Conservation (phyloP, 1,284 basidiomycete genomes). For the Leccinum fuscescens region DNA sequence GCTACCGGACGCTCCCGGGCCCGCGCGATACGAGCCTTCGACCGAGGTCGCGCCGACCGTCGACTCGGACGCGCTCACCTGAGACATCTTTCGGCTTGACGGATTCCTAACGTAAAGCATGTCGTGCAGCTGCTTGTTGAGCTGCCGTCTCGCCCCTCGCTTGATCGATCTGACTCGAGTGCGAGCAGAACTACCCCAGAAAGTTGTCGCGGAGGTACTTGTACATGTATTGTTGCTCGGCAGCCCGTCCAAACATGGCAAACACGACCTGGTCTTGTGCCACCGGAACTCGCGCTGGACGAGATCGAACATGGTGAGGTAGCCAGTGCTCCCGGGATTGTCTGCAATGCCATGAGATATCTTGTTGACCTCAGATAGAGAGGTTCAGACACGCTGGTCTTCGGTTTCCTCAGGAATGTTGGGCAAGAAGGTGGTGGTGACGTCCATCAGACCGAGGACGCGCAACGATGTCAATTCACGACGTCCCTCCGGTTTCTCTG, state of each 20-base stretch:
- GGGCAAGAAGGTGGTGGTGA: slow-evolving; percentile 80
- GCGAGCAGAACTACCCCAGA: slow-evolving; percentile 54
- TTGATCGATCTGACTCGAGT: slow-evolving; percentile 48
- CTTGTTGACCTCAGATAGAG: slow-evolving; percentile 84
- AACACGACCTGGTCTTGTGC: slow-evolving; percentile 81
- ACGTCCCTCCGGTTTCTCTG: slow-evolving; percentile 21
- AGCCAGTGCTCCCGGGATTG: slow-evolving; percentile 78
- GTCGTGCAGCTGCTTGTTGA: slow-evolving; percentile 80
- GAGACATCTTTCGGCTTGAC: slow-evolving; percentile 66
- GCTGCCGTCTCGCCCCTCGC: slow-evolving; percentile 49
- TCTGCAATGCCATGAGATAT: slow-evolving; percentile 98
- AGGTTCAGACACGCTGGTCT: slow-evolving; percentile 90
- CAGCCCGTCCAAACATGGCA: slow-evolving; percentile 90
- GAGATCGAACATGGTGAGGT: slow-evolving; percentile 89
- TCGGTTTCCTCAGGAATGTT: slow-evolving; percentile 90
- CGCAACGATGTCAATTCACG: slow-evolving; percentile 72
- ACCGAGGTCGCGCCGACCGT: no score
- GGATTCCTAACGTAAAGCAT: slow-evolving; percentile 46
- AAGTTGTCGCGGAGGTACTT: slow-evolving; percentile 86
- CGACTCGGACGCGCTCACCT: slow-evolving; percentile 30
- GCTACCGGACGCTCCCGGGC: no score
- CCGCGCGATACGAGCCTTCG: no score
- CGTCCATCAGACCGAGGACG: slow-evolving; percentile 96
- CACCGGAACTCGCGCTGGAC: slow-evolving; percentile 86
- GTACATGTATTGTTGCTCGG: slow-evolving; percentile 62